These are phyloP conservation scores for Barnettozyma vustinii DNA, from an alignment of 805 yeast species.

Conservation along the genomic window DNA sequence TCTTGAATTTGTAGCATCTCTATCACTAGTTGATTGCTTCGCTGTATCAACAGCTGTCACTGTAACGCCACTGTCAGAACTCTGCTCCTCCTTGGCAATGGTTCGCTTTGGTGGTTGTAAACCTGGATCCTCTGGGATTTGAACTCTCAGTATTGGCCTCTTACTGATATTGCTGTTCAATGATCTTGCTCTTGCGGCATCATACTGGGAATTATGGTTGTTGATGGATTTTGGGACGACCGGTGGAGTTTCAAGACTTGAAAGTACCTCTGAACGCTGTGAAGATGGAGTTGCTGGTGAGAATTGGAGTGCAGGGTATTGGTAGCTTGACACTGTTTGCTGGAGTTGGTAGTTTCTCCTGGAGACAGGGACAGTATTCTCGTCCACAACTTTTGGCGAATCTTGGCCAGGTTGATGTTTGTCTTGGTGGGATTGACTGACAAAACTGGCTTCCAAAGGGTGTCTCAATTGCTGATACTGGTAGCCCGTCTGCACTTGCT, in stretches of 20 bases:
- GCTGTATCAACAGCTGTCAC: conserved; percentile 14
- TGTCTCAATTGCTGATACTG: conserved; percentile 7
- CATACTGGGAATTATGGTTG: conserved; percentile 4
- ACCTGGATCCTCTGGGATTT: conserved; percentile 18
- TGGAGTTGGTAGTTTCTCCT: background rate
- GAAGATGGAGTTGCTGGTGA: conserved; percentile 14
- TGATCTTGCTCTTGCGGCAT: conserved; percentile 18
- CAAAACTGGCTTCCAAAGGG: background rate
- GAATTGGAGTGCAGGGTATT: conserved; percentile 8
- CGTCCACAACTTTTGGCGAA: background rate
- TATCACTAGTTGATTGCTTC: conserved; percentile 2
- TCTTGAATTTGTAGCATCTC: conserved; percentile 10
- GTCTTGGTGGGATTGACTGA: background rate
- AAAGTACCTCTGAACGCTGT: conserved; percentile 5
- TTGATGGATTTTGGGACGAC: conserved; percentile 3
- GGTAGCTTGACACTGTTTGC: conserved; percentile 2
- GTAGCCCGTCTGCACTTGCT: background rate
- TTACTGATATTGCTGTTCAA: conserved; percentile 20
- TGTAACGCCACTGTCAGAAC: conserved; percentile 14
- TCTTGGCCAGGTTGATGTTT: conserved; percentile 1
- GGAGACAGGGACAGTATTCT: conserved; percentile 6
- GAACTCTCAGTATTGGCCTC: conserved; percentile 25
- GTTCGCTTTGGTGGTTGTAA: conserved; percentile 2
- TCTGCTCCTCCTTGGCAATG: background rate
- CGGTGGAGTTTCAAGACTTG: conserved; percentile 7